Evolutionary conservation across 169 alveolate genomes (phyloP), one percentile per base, ranked within the genome.

Genomic region (Plasmodium malariae): DNA sequence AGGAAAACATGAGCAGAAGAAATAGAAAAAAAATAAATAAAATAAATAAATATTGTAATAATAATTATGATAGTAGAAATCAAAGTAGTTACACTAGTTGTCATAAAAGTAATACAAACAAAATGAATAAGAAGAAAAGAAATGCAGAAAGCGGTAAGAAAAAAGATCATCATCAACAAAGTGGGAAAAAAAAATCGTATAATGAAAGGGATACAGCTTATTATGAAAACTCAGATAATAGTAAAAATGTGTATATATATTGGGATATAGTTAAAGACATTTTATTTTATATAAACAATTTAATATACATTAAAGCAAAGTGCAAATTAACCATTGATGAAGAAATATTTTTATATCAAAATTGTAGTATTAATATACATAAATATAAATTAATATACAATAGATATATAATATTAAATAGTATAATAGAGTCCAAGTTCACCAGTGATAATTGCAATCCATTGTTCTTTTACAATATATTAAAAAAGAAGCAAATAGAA

Each of bases 181-280:
- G 55, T 11, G 51, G 14, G 26, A 40, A 37, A 30, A 74, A 26
- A 32, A n/a, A 0, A 14, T 57, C 19, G 11, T n/a, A 24, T 37
- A 19, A 74, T 24, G 40, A 19, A n/a, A 34, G 11, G 51, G 19
- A 30, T 37, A 30, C 21, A 0, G 28, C 26, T 57, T 21, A 40
- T 69, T 34, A 45, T 19, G 60, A 69, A 4, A 69, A 21, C 17
- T 9, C 34, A 9, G 19, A n/a, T 17, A 21, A 11, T 11, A 49
- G 19, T 49, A 4, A 49, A 49, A 49, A 49, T 49, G 21, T 12
- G 0, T 49, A 49, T 49, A 60, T 86, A 12, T 86, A 86, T 21
- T 86, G 92, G 92, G 92, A 86, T 34, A 49, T 86, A 2, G n/a
- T 70, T 57, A 86, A 59, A 57, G 92, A 86, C 62, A 86, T 86